A percentile compares a stretch with the other conserved stretches of the same genome.
Evolutionary conservation across 2,329 filamentous ascomycete species (phyloP).

Genomic region (Emergomyces orientalis): DNA sequence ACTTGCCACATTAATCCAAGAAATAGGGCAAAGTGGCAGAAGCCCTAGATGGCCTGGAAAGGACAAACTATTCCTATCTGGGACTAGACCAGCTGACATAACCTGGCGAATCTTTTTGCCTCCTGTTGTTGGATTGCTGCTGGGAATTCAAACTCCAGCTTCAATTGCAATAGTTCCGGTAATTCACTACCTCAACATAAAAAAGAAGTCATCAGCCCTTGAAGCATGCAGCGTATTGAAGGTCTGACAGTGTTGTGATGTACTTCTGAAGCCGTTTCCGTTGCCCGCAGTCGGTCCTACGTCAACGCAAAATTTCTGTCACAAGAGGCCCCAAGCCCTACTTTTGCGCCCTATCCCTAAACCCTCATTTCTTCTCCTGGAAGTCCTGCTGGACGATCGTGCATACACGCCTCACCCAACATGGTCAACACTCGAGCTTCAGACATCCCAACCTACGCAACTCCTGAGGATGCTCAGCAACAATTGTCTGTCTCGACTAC

Average conservation of each 20-base stretch:
- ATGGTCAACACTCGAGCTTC: slow-evolving; percentile 28
- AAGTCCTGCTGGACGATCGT: slow-evolving; percentile 23
- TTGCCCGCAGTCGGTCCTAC: not conserved
- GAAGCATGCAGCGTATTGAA: not conserved
- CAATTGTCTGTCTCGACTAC: slow-evolving; percentile 21
- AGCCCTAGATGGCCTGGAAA: not conserved
- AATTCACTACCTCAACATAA: not conserved
- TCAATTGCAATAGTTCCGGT: not conserved
- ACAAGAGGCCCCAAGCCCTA: slow-evolving; percentile 30
- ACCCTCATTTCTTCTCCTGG: slow-evolving; percentile 41
- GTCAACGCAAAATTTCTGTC: slow-evolving; percentile 8
- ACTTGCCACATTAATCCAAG: not conserved
- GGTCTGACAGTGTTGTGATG: not conserved
- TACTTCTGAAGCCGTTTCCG: slow-evolving; percentile 2
- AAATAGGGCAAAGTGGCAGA: not conserved
- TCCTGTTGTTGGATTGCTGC: not conserved
- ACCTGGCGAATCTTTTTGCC: not conserved
- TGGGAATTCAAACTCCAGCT: not conserved
- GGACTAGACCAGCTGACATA: not conserved
- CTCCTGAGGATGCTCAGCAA: slow-evolving; percentile 22
- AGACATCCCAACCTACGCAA: slow-evolving; percentile 24
- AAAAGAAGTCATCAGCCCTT: not conserved
- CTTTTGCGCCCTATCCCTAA: slow-evolving; percentile 40
- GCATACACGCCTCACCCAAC: slow-evolving; percentile 19
- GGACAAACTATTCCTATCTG: not conserved